phyloP scores from a whole-genome alignment of 2,329 filamentous ascomycete species.

The Cladorrhinum sp. region DNA sequence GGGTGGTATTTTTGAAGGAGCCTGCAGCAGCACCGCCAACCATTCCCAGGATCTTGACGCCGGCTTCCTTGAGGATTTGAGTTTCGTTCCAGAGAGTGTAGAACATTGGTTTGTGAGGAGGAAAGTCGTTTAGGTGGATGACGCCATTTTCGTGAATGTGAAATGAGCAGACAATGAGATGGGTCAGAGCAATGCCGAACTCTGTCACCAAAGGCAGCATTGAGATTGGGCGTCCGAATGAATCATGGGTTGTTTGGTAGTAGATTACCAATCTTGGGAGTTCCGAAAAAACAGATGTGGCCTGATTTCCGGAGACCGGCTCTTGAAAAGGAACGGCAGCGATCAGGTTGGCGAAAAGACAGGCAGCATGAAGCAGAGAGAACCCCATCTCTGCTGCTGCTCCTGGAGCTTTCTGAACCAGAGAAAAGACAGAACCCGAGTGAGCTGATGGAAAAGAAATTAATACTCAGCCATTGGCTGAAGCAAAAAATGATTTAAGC shows the following conservation, averaged over 20 bases:
- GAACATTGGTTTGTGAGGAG: slow-evolving; percentile 64
- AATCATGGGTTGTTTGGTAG: slow-evolving; percentile 54
- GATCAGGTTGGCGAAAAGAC: not conserved
- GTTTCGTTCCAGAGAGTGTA: slow-evolving; percentile 76
- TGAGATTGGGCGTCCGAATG: slow-evolving; percentile 45
- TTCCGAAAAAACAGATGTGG: not conserved
- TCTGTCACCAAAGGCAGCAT: slow-evolving; percentile 51
- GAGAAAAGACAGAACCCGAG: too few relatives aligned
- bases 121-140: slow-evolving; percentile 78
- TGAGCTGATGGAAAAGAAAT: too few relatives aligned
- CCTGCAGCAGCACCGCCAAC: slow-evolving; percentile 80
- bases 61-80: slow-evolving; percentile 64
- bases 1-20: slow-evolving; percentile 56
- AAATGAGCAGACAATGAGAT: slow-evolving; percentile 82
- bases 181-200: slow-evolving; percentile 57
- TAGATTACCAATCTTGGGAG: slow-evolving; percentile 31
- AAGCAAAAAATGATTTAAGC: too few relatives aligned
- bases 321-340: not conserved
- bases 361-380: not conserved
- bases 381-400: not conserved
- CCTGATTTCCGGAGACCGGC: not conserved
- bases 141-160: slow-evolving; percentile 71
- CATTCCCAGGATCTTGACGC: slow-evolving; percentile 81
- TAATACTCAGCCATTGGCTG: too few relatives aligned
- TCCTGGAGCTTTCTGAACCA: not conserved